phyloP scores from a whole-genome alignment of 2,329 filamentous ascomycete genomes.

The Colletotrichum cuscutae region DNA sequence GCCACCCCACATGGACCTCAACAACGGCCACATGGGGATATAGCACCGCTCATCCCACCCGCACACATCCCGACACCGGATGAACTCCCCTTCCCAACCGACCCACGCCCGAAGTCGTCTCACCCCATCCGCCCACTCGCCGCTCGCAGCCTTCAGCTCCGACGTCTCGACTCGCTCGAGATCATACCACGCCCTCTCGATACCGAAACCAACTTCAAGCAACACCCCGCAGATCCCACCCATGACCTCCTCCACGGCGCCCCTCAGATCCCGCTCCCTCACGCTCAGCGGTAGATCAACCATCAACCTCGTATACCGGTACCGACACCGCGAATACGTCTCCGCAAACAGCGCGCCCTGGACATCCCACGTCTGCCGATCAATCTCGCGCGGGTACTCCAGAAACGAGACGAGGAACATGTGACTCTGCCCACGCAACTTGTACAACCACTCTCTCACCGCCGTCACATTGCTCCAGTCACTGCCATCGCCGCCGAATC shows the following conservation, averaged over 20 bases:
- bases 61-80: slow-evolving; percentile 52
- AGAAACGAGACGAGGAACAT: slow-evolving; percentile 56
- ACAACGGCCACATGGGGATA: slow-evolving; percentile 62
- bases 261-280: slow-evolving; percentile 50
- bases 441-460: slow-evolving; percentile 43
- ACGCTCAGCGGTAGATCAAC: slow-evolving; percentile 41
- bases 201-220: slow-evolving; percentile 52
- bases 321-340: slow-evolving; percentile 53
- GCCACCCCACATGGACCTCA: slow-evolving; percentile 29
- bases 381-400: slow-evolving; percentile 49
- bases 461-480: slow-evolving; percentile 39
- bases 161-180: slow-evolving; percentile 36
- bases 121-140: slow-evolving; percentile 45
- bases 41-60: slow-evolving; percentile 56
- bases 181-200: slow-evolving; percentile 51
- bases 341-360: slow-evolving; percentile 46
- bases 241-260: slow-evolving; percentile 52
- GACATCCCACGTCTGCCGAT: slow-evolving; percentile 43
- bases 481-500: slow-evolving; percentile 20
- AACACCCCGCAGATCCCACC: slow-evolving; percentile 52
- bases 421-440: slow-evolving; percentile 51
- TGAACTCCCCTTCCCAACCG: slow-evolving; percentile 60
- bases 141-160: not conserved
- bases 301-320: slow-evolving; percentile 51
- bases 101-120: slow-evolving; percentile 60